phyloP scores from a whole-genome alignment of 306 rosid species.

The Begonia loranthoides region DNA sequence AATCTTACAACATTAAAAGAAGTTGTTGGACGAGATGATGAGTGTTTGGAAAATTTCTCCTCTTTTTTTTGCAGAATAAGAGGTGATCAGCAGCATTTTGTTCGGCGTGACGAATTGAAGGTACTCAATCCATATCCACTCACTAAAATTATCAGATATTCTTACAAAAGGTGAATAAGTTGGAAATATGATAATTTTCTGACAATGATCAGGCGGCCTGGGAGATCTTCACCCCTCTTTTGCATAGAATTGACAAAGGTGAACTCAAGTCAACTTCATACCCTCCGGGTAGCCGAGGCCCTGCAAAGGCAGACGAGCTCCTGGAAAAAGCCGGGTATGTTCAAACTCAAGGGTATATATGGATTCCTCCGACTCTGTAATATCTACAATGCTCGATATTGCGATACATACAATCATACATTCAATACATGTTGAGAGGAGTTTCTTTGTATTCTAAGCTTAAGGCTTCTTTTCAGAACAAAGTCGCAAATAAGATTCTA shows the following conservation, averaged over 20 bases:
- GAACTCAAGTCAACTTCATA: conserved; percentile 58
- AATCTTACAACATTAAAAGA: too few species aligned
- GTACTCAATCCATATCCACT: conserved; percentile 18
- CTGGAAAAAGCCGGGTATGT: conserved; percentile 74
- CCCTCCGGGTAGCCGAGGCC: conserved; percentile 83
- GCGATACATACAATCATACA: too few species aligned
- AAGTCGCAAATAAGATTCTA: too few species aligned
- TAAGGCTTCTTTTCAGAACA: too few species aligned
- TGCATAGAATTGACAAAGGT: conserved; percentile 74
- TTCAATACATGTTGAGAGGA: too few species aligned
- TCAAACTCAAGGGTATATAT: conserved; percentile 79
- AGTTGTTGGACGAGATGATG: too few species aligned
- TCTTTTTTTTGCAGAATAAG: conserved; percentile 46
- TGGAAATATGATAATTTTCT: neutral
- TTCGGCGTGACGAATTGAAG: conserved; percentile 92
- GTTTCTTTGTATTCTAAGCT: too few species aligned
- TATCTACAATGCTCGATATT: neutral
- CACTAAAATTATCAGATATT: too few species aligned
- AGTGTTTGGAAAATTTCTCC: too few species aligned
- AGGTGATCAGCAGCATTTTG: conserved; percentile 97
- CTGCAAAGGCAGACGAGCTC: conserved; percentile 67
- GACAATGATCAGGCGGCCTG: conserved; percentile 69
- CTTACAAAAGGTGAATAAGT: too few species aligned
- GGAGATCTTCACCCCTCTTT: conserved; percentile 93
- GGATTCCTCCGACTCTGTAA: conserved; percentile 94